Conservation (phyloP, 768 basidiomycete genomes). For the Omphalotus guepiniiformis region DNA sequence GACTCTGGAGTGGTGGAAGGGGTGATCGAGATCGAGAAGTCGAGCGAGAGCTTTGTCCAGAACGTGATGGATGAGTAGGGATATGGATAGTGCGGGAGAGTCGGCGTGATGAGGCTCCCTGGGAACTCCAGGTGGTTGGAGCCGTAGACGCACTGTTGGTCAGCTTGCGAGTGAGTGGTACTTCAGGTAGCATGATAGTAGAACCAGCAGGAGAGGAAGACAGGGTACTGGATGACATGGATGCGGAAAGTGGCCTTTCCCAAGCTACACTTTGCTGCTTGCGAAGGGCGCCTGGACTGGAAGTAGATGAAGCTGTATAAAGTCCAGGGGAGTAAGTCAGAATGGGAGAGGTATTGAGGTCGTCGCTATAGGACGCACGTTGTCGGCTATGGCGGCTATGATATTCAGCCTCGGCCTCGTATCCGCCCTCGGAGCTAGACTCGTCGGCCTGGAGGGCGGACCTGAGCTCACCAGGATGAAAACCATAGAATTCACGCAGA, state of each 20-base stretch:
- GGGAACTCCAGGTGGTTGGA: constrained; percentile 52
- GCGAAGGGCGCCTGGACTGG: constrained; percentile 66
- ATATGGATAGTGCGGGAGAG: constrained; percentile 84
- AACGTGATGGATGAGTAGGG: constrained; percentile 57
- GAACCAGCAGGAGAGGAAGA: constrained; percentile 61
- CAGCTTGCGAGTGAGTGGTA: constrained; percentile 64
- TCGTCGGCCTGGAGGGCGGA: constrained; percentile 62
- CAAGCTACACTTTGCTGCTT: constrained; percentile 62
- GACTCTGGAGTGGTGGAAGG: constrained; percentile 65
- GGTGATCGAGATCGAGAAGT: constrained; percentile 95
- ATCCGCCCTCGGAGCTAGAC: constrained; percentile 76
- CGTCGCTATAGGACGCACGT: constrained; percentile 62
- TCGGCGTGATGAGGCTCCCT: constrained; percentile 64
- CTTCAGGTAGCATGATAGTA: constrained; percentile 57
- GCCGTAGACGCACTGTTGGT: constrained; percentile 41
- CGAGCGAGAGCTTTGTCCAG: constrained; percentile 85
- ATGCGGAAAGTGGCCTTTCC: constrained; percentile 56
- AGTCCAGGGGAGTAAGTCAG: constrained; percentile 53
- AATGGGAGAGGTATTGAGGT: constrained; percentile 35
- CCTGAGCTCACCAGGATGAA: constrained; percentile 49
- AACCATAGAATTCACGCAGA: constrained; percentile 58
- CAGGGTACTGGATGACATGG: constrained; percentile 52
- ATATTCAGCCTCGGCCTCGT: constrained; percentile 71
- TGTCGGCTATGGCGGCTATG: constrained; percentile 63
- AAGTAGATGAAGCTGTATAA: constrained; percentile 62